A percentile compares a stretch with the other conserved stretches of the same genome.
Conservation (phyloP, 176 grass and related monocot species). For the Oryza punctata region DNA sequence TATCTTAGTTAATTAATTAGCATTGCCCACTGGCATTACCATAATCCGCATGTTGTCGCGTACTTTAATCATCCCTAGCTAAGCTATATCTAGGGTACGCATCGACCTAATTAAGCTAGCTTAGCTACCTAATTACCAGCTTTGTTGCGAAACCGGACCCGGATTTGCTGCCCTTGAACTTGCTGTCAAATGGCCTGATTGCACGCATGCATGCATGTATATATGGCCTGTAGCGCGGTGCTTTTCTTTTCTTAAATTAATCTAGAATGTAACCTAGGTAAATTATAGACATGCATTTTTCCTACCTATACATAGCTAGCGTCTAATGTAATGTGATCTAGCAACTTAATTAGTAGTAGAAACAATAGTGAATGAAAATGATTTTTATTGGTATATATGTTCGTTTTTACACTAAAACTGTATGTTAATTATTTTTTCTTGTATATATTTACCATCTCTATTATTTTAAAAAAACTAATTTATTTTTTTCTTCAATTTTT, state of each 20-base stretch:
- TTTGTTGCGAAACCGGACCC: constrained; percentile 17
- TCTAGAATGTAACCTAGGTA: background rate
- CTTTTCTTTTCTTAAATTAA: too few species aligned
- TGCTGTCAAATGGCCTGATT: constrained; percentile 13
- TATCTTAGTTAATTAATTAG: background rate
- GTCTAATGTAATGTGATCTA: background rate
- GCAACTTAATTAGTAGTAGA: too few species aligned
- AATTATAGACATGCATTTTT: too few species aligned
- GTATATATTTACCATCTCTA: too few species aligned
- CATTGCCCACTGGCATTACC: constrained; percentile 7
- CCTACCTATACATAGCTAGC: background rate
- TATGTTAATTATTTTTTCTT: too few species aligned
- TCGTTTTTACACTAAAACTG: too few species aligned
- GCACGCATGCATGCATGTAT: background rate
- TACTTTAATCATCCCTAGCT: background rate
- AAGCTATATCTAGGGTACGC: too few species aligned
- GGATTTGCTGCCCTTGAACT: constrained; percentile 18
- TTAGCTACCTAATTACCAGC: background rate
- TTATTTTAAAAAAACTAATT: too few species aligned
- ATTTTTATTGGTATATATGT: too few species aligned
- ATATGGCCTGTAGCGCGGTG: background rate
- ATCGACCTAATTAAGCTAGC: background rate
- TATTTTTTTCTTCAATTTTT: too few species aligned
- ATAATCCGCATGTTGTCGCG: constrained; percentile 27
- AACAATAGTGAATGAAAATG: too few species aligned